Evolutionary conservation across 1,284 basidiomycete species (phyloP).

Genomic region (Hymenochaete sp.): DNA sequence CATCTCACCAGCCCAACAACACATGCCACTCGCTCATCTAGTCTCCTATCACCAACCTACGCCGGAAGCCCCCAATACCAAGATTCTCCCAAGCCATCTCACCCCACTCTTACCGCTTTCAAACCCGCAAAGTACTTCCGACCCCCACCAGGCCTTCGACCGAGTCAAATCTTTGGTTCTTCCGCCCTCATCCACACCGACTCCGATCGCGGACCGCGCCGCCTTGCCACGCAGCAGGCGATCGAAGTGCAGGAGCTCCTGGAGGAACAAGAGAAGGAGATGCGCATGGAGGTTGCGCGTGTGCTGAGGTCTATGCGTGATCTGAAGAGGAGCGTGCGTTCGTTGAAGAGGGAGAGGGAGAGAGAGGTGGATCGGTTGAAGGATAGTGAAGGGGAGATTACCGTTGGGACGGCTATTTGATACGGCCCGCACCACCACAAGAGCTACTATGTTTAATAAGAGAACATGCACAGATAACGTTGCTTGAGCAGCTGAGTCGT

Average conservation of each 20-base stretch:
- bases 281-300: slow-evolving; percentile 2
- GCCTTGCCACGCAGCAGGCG: not conserved
- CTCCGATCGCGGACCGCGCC: not conserved
- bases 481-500: too few relatives aligned
- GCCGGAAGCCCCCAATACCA: not conserved
- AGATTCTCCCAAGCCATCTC: not conserved
- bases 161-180: too few relatives aligned
- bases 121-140: not conserved
- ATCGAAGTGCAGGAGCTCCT: not conserved
- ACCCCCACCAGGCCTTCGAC: too few relatives aligned
- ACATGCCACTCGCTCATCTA: not conserved
- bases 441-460: too few relatives aligned
- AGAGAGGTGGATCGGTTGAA: slow-evolving; percentile 2
- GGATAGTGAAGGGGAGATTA: too few relatives aligned
- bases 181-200: too few relatives aligned
- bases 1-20: not conserved
- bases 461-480: too few relatives aligned
- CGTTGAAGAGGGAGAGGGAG: not conserved
- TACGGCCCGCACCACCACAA: too few relatives aligned
- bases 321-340: slow-evolving; percentile 4
- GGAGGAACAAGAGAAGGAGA: slow-evolving; percentile 8
- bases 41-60: not conserved
- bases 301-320: slow-evolving; percentile 4
- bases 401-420: too few relatives aligned
- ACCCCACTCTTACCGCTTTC: not conserved